Evolutionary conservation across 305 asterid genomes (phyloP), one percentile per base, ranked within the genome.

Genomic region (Fraxinus ornus): DNA sequence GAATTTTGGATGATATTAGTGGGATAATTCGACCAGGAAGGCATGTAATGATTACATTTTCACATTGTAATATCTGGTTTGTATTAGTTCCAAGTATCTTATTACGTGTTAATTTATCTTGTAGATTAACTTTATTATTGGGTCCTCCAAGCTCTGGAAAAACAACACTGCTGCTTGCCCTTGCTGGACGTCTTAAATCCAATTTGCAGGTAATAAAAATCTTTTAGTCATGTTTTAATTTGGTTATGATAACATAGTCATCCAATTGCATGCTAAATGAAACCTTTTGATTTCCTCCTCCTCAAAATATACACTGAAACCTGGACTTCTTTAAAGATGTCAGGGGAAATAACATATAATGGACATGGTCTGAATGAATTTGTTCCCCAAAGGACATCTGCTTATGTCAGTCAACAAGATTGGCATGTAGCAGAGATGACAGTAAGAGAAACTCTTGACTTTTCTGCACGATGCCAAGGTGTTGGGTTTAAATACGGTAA

Each of bases 141-240:
- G 98, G 99, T 73, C 99, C 97, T 64, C 99, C 99, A 73, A 90
- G 98, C 92, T 96, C 98, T 81, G 99, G 99, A 85, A 96, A 95
- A 92, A 94, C 97, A 2, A 94, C 98, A 32, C 82, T 96, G 86
- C 91, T 96, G 60, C 83, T 93, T 87, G 97, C 99, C 75, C 94
- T 96, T 79, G 95, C 99, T 81, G 99, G 99, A 82, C 96, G 91
- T 80, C 90, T 95, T 75, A 89, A 91, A 83, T 88, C 97, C 78
- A 95, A 92, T 91, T 90, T 94, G 85, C 88, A 95, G 97, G 99
- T 95, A 91, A 21, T 80, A 77, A 79, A 84, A 81, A n/a, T 75
- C 74, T 83, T 68, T 66, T 60, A 72, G 70, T 52, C 49, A 68
- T 21, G 77, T 8, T 60, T 32, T 60, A 60, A 77, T 64, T 5